phyloP scores from a whole-genome alignment of 441 rosid genomes.

The Jatropha multifida region DNA sequence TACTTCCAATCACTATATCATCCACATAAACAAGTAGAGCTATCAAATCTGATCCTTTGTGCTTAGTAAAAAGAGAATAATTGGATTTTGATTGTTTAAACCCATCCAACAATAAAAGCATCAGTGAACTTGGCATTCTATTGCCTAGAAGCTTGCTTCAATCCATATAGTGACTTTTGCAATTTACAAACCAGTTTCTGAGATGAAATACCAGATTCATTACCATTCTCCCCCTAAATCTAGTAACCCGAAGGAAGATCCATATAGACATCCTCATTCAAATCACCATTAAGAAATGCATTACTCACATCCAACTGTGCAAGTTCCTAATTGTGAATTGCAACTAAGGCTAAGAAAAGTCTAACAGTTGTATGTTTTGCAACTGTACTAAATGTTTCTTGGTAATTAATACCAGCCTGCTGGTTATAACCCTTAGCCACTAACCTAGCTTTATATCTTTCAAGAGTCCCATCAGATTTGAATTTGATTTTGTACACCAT shows the following conservation, averaged over 20 bases:
- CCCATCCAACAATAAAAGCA: not conserved
- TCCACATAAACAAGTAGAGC: not conserved
- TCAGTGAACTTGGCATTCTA: not conserved
- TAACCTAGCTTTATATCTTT: not conserved
- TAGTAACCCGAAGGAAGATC: not conserved
- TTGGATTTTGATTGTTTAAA: not conserved
- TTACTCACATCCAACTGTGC: not conserved
- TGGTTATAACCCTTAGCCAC: not conserved
- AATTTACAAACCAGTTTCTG: not conserved
- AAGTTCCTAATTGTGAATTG: not conserved
- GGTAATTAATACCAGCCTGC: not conserved
- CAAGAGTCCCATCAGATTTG: not conserved
- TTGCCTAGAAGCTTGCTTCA: not conserved
- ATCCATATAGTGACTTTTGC: not conserved
- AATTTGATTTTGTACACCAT: not conserved
- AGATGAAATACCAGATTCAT: too few species aligned
- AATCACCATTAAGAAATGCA: not conserved
- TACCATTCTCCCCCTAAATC: not conserved
- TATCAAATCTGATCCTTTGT: not conserved
- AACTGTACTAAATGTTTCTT: not conserved
- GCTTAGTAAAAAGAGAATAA: not conserved
- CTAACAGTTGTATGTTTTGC: not conserved
- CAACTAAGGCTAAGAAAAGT: not conserved
- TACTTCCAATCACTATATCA: not conserved
- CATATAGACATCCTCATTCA: not conserved